A percentile compares a stretch with the other conserved stretches of the same genome.
These are phyloP conservation scores for Trametes versicolor DNA, from an alignment of 1,284 basidiomycete genomes.

Conservation along the genomic window DNA sequence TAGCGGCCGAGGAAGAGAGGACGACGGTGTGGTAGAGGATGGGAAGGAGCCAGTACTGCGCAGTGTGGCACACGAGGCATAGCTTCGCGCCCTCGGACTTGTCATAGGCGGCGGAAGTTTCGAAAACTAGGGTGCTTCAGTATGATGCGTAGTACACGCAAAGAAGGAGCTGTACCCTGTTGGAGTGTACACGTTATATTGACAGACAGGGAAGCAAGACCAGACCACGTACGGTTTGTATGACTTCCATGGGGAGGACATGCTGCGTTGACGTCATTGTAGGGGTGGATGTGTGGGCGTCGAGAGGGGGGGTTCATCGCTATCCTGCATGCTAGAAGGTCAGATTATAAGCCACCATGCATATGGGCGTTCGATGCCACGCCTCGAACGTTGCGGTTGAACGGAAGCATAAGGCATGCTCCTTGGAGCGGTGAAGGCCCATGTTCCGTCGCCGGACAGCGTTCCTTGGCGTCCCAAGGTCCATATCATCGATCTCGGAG, in stretches of 20 bases:
- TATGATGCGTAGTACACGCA: not conserved
- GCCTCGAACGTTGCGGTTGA: too few species aligned
- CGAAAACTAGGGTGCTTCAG: conserved; percentile 20
- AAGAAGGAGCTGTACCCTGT: not conserved
- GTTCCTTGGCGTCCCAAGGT: too few species aligned
- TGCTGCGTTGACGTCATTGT: not conserved
- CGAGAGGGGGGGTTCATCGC: too few species aligned
- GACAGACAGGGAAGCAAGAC: not conserved
- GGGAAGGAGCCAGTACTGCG: conserved; percentile 45
- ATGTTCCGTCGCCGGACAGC: too few species aligned
- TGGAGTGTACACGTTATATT: not conserved
- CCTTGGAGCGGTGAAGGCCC: too few species aligned
- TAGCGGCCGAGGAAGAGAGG: conserved; percentile 40
- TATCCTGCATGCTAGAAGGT: too few species aligned
- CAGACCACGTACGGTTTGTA: conserved; percentile 4
- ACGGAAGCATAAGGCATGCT: too few species aligned
- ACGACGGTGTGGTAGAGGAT: conserved; percentile 46
- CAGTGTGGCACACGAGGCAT: conserved; percentile 41
- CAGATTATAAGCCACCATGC: too few species aligned
- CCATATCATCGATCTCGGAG: too few species aligned
- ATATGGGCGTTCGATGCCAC: too few species aligned
- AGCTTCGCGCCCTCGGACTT: conserved; percentile 31
- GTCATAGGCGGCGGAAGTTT: conserved; percentile 10
- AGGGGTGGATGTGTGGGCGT: not conserved
- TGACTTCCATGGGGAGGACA: conserved; percentile 16